These are phyloP conservation scores for Psilocybe subaeruginosa DNA, from an alignment of 768 basidiomycete species.

Conservation along the genomic window DNA sequence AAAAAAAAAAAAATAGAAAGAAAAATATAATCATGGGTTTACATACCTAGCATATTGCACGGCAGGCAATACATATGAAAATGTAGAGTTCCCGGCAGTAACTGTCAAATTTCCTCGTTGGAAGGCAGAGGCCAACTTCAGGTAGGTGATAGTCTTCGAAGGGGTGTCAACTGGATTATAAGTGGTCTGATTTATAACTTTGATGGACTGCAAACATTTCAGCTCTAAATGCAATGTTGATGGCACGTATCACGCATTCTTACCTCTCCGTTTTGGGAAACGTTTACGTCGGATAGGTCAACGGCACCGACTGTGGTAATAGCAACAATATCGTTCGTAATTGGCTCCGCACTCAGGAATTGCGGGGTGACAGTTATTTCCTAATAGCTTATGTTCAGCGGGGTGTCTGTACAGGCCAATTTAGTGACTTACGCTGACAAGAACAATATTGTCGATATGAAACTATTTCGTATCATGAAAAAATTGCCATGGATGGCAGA, in stretches of 20 bases:
- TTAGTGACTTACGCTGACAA: constrained; percentile 37
- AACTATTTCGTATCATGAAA: constrained; percentile 31
- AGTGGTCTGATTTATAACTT: constrained; percentile 36
- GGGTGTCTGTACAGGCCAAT: neutral
- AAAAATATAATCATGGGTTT: neutral
- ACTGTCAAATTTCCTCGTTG: constrained; percentile 45
- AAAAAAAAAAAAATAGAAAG: no score
- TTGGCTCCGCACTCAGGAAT: constrained; percentile 55
- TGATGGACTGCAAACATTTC: constrained; percentile 27
- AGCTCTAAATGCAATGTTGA: neutral
- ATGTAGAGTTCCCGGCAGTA: constrained; percentile 40
- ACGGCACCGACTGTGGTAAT: constrained; percentile 52
- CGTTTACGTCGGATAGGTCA: constrained; percentile 39
- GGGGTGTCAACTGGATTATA: constrained; percentile 50
- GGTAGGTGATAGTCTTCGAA: constrained; percentile 49
- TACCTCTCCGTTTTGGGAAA: constrained; percentile 44
- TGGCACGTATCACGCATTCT: neutral
- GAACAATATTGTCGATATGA: constrained; percentile 52
- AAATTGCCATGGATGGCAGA: neutral
- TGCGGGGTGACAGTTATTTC: constrained; percentile 46
- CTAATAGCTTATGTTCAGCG: constrained; percentile 21
- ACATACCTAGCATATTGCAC: constrained; percentile 43
- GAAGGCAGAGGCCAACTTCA: constrained; percentile 42
- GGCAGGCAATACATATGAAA: constrained; percentile 45
- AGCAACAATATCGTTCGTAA: constrained; percentile 48